Conservation (phyloP, 768 basidiomycete genomes). For the Thelephora aurantiotincta region DNA sequence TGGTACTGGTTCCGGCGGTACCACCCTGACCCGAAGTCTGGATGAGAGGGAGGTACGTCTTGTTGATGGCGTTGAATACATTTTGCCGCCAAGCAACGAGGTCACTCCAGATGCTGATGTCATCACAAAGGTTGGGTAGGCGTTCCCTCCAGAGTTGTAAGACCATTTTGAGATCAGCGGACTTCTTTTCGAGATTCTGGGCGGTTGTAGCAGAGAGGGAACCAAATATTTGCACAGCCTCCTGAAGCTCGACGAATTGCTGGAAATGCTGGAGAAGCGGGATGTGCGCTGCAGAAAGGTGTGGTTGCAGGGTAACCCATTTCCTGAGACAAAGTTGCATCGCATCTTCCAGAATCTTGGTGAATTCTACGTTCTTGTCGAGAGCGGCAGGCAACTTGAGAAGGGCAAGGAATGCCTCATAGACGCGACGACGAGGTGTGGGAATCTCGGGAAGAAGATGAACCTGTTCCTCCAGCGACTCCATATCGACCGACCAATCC, state of each 20-base stretch:
- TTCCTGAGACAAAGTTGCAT: conserved; percentile 94
- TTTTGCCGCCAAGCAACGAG: conserved; percentile 99
- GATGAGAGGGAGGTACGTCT: conserved; percentile 88
- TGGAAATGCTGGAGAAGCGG: conserved; percentile 96
- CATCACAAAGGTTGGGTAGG: conserved; percentile 89
- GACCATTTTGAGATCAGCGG: conserved; percentile 89
- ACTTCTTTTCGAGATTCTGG: conserved; percentile 86
- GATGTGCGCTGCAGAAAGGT: conserved; percentile 84
- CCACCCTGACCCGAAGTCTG: conserved; percentile 30
- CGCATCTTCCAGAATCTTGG: conserved; percentile 81
- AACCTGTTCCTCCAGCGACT: conserved; percentile 75
- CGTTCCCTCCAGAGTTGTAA: conserved; percentile 96
- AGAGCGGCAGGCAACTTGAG: conserved; percentile 70
- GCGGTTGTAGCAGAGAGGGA: conserved; percentile 78
- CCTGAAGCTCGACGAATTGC: conserved; percentile 95
- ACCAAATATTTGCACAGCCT: conserved; percentile 89
- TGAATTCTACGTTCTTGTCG: conserved; percentile 83
- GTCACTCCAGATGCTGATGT: conserved; percentile 98
- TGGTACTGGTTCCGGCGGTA: conserved; percentile 41
- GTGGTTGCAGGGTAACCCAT: conserved; percentile 81
- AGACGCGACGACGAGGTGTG: conserved; percentile 94
- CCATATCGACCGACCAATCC: conserved; percentile 57
- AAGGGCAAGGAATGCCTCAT: conserved; percentile 86
- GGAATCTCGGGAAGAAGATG: conserved; percentile 69
- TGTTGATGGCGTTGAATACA: conserved; percentile 94